Conservation (phyloP, 139 green algal genomes). For the Chlorella vulgaris region DNA sequence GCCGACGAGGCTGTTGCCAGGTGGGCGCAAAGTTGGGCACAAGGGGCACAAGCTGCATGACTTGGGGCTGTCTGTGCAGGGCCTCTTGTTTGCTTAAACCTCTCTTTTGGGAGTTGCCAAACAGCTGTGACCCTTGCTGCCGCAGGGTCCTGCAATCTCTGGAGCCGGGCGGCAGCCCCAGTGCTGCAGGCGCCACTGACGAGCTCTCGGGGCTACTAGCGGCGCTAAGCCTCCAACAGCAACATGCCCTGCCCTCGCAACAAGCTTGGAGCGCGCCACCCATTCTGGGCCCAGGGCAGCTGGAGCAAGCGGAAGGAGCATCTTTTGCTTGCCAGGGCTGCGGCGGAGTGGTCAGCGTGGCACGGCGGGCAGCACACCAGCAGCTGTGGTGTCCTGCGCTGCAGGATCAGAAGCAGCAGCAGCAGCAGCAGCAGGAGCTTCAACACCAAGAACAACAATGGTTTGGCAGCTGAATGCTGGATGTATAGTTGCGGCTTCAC, state of each 20-base stretch:
- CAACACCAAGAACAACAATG: too few relatives aligned
- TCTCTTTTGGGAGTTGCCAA: too few relatives aligned
- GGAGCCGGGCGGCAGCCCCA: not conserved
- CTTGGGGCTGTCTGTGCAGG: too few relatives aligned
- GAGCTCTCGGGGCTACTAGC: constrained; percentile 29
- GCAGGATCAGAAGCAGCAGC: not conserved
- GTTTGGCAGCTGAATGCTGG: too few relatives aligned
- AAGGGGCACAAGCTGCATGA: not conserved
- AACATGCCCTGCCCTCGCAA: too few relatives aligned
- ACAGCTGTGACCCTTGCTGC: too few relatives aligned
- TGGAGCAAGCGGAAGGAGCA: constrained; percentile 7
- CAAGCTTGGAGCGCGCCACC: too few relatives aligned
- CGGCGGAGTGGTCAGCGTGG: constrained; percentile 21
- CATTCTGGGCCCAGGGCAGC: too few relatives aligned
- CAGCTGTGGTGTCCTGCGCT: constrained; percentile 28
- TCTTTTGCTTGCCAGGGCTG: constrained; percentile 27
- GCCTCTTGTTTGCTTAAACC: too few relatives aligned
- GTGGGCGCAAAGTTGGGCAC: not conserved
- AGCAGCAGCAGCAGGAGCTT: too few relatives aligned
- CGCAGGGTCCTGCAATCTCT: not conserved
- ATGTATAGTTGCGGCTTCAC: too few relatives aligned
- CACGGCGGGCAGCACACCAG: constrained; percentile 11
- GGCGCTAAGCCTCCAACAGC: constrained; percentile 11
- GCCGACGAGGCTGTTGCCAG: constrained; percentile 1
- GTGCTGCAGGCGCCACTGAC: not conserved